These are phyloP conservation scores for Sugiyamaella xylanicola DNA, from an alignment of 1,139 yeast species.

Conservation along the genomic window DNA sequence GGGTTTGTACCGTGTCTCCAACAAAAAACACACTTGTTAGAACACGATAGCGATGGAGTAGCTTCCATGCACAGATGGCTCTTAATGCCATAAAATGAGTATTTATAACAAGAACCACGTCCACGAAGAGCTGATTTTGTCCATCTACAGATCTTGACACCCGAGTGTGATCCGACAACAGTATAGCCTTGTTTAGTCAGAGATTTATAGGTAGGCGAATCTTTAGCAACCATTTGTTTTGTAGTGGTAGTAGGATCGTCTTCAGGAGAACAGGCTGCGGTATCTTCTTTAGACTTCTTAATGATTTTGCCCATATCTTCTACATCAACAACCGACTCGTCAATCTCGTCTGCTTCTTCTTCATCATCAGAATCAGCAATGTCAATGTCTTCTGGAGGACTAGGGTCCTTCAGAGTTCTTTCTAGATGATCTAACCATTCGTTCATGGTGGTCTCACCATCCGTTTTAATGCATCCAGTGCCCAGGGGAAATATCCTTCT, in stretches of 20 bases:
- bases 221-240: constrained; percentile 87
- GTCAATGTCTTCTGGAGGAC: constrained; percentile 45
- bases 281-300: constrained; percentile 38
- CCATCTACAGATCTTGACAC: constrained; percentile 96
- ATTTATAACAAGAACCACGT: constrained; percentile 91
- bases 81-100: constrained; percentile 85
- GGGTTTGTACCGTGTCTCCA: constrained; percentile 99
- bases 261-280: constrained; percentile 20
- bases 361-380: constrained; percentile 50
- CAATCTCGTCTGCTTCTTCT: constrained; percentile 47
- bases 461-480: constrained; percentile 76
- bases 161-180: constrained; percentile 91
- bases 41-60: constrained; percentile 90
- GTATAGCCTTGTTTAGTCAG: constrained; percentile 92
- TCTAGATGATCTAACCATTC: constrained; percentile 69
- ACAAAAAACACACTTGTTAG: constrained; percentile 93
- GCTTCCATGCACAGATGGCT: constrained; percentile 96
- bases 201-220: constrained; percentile 86
- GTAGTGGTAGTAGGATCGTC: constrained; percentile 42
- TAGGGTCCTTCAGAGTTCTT: constrained; percentile 63
- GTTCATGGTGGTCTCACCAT: constrained; percentile 60
- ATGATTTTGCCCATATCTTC: constrained; percentile 80
- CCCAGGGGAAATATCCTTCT: constrained; percentile 84
- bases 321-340: constrained; percentile 62
- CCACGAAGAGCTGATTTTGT: constrained; percentile 93